These are phyloP conservation scores for Holtermanniella nyarrowii DNA, from an alignment of 768 basidiomycete genomes.

Conservation along the genomic window DNA sequence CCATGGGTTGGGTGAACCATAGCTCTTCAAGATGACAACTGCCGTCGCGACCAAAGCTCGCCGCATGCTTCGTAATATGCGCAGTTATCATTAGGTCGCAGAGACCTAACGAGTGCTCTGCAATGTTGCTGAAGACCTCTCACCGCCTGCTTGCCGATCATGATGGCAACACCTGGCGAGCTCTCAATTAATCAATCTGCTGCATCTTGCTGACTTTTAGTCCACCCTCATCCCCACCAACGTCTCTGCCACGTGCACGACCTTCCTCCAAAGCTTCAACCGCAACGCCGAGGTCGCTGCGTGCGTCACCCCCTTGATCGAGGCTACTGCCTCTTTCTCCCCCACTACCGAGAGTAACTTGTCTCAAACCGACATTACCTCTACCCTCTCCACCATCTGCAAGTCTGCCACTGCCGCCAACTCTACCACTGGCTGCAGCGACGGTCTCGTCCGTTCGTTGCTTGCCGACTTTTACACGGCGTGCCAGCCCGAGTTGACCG, in stretches of 20 bases:
- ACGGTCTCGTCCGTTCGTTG: conserved; percentile 50
- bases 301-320: conserved; percentile 43
- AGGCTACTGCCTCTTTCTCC: conserved; percentile 51
- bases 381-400: conserved; percentile 50
- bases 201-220: too few relatives aligned
- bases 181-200: too few relatives aligned
- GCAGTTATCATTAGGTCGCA: too few relatives aligned
- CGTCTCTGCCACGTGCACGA: conserved; percentile 46
- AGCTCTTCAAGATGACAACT: too few relatives aligned
- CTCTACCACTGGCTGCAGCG: conserved; percentile 34
- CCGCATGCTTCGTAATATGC: too few relatives aligned
- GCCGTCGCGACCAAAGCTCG: too few relatives aligned
- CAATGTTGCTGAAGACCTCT: too few relatives aligned
- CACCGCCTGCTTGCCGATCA: too few relatives aligned
- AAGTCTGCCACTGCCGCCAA: conserved; percentile 36
- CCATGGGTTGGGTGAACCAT: too few relatives aligned
- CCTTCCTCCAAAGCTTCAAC: conserved; percentile 59
- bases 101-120: too few relatives aligned
- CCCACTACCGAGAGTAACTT: conserved; percentile 41
- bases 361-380: conserved; percentile 40
- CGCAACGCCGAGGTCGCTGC: conserved; percentile 47
- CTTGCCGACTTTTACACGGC: conserved; percentile 60
- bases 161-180: too few relatives aligned
- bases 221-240: conserved; percentile 58
- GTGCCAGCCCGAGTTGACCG: conserved; percentile 63